Evolutionary conservation across 2,329 filamentous ascomycete genomes (phyloP), one percentile per base, ranked within the genome.

Genomic region (Alternaria infectoria): DNA sequence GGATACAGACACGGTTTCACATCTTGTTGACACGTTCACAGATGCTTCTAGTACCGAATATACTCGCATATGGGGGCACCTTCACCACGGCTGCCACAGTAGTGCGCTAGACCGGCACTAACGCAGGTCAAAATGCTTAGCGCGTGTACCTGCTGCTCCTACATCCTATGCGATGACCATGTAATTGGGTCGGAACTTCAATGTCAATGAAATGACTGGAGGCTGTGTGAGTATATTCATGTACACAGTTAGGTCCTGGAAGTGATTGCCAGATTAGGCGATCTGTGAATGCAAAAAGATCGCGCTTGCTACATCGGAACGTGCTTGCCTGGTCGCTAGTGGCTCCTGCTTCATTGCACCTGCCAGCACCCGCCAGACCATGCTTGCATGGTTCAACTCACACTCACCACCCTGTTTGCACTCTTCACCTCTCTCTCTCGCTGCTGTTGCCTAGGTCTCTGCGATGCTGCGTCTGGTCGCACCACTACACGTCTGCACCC

Each of bases 391-490:
- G 25, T 11, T 25, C 9, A 9, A 7, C 17, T 19, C 17, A 13
- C 54, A 5, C 32, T 59, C 45, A 55, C 55, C 19, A 21, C 12
- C 3, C 8, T 21, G 25, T 46, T 21, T 23, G 26, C 52, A 45
- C 50, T 15, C 32, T 54, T 62, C 59, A 30, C 45, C 44, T 45
- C 28, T 47, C 46, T 44, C 46, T 44, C 58, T 54, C 43, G 21
- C 54, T 51, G 52, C 25, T 44, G 46, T 46, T 58, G 23, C 43
- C 51, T 43, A 25, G 40, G 21, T 26, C 45, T 23, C 17, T 43
- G 46, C 32, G 30, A 68, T 64, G 65, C 57, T 46, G 50, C 30
- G 55, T 52, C 50, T 54, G 49, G 30, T 62, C 54, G 55, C 54
- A 55, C n/a, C 44, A 45, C 19, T 51, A n/a, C 54, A 51, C 55